Evolutionary conservation across 1,139 yeast species (phyloP), one percentile per base, ranked within the genome.

Genomic region (Zhuliangozyma blackwelliae): DNA sequence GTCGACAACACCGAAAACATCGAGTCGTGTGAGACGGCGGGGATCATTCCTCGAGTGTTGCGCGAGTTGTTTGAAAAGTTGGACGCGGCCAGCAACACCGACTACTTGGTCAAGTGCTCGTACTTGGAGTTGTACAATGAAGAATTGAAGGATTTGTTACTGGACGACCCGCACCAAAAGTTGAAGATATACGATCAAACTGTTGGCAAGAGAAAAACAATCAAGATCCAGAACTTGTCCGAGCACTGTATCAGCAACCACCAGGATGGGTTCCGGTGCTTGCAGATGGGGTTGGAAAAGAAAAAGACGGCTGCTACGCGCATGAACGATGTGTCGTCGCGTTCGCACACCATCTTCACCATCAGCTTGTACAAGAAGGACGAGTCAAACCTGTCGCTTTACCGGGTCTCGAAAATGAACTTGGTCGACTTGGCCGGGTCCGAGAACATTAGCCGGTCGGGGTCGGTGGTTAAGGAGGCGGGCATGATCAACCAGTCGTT

Each of bases 391-490:
- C 44, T 32, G 11, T 27, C 41, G 27, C 56, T 52, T 19, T 55
- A 71, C 42, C 66, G 73, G 40, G 63, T 77, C 11, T 79, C 89
- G 2, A 84, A 82, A 47, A 71, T 89, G 54, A 86, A 87, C 52
- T 64, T 89, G 29, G 95, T 88, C 2, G 96, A 89, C 62, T 68
- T 89, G 44, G 97, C 97, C 0, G 96, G 97, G 0, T 83, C 94
- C 11, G 92, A 84, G 55, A 86, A 87, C 50, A 80, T 88, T 34
- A 77, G 70, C 42, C 66, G 87, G 40, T 83, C 95, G 0, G 96
- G 96, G 1, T 92, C 95, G 0, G 72, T 79, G 2, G 95, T 95
- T 0, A 77, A 86, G 46, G 96, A 87, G 57, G 96, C 96, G 2
- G 96, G 95, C 2, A 76, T 82, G 50, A 89, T 89, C 37, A 89